A percentile compares a stretch with the other conserved stretches of the same genome.
phyloP scores from a whole-genome alignment of 2,329 filamentous ascomycete species.

The Calonectria multiphialidica region DNA sequence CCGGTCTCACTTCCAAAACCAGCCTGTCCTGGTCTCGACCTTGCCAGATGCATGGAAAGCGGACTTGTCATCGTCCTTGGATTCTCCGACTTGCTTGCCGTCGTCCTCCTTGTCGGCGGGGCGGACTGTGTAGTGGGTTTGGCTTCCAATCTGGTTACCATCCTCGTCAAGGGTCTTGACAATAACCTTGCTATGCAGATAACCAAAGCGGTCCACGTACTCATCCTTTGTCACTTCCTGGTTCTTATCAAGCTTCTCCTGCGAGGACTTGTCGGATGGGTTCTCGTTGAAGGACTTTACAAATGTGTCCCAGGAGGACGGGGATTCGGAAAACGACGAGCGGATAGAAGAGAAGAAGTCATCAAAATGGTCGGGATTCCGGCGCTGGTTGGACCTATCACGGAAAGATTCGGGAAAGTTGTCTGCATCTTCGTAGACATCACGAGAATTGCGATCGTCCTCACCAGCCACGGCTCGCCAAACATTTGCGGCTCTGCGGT shows the following conservation, averaged over 20 bases:
- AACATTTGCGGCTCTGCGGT: conserved; percentile 41
- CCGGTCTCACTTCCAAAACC: conserved; percentile 55
- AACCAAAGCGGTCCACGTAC: conserved; percentile 57
- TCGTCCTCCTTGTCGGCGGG: conserved; percentile 41
- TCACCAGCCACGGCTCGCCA: conserved; percentile 40
- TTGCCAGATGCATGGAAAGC: conserved; percentile 29
- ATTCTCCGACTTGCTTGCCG: conserved; percentile 1
- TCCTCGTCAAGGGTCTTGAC: conserved; percentile 55
- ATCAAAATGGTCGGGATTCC: conserved; percentile 51
- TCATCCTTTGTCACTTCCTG: conserved; percentile 54
- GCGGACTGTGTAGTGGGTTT: conserved; percentile 50
- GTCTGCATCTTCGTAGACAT: conserved; percentile 26
- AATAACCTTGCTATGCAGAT: conserved; percentile 56
- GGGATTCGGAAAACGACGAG: conserved; percentile 51
- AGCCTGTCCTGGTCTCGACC: conserved; percentile 47
- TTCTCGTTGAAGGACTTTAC: conserved; percentile 49
- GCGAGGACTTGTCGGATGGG: conserved; percentile 22
- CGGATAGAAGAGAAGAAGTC: conserved; percentile 56
- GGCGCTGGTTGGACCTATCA: conserved; percentile 15
- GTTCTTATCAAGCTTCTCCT: conserved; percentile 36
- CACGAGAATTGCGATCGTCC: conserved; percentile 21
- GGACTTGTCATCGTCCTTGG: conserved; percentile 31
- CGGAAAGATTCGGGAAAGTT: conserved; percentile 18
- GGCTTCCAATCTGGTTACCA: conserved; percentile 55
- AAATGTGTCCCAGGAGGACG: conserved; percentile 56